Evolutionary conservation across 371 early-diverging fungal species (phyloP).

Genomic region (Mycotypha africana): DNA sequence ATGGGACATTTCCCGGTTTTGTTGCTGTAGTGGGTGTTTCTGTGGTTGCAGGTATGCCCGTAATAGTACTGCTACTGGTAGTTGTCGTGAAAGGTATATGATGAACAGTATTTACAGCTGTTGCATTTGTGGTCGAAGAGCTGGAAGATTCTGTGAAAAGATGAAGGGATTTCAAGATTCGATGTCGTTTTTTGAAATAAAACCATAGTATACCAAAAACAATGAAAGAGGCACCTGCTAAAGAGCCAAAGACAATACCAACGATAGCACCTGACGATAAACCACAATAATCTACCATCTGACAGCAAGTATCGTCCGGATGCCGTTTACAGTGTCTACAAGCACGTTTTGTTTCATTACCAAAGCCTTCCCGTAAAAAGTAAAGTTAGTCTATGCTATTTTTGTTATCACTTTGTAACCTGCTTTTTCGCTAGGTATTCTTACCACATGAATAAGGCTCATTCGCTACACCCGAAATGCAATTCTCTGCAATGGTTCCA

Average conservation of each 20-base stretch:
- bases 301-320: constrained; percentile 21
- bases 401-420: too few species aligned
- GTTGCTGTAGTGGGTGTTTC: too few species aligned
- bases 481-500: constrained; percentile 14
- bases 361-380: too few species aligned
- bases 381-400: too few species aligned
- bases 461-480: constrained; percentile 34
- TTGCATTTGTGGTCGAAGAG: background rate
- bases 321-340: constrained; percentile 21
- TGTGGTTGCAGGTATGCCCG: too few species aligned
- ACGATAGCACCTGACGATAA: constrained; percentile 25
- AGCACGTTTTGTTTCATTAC: constrained; percentile 8
- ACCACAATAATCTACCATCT: constrained; percentile 5
- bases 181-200: background rate
- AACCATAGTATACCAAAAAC: background rate
- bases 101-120: background rate
- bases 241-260: constrained; percentile 22
- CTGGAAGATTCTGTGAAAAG: too few species aligned
- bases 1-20: too few species aligned
- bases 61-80: too few species aligned
- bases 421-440: too few species aligned
- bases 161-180: too few species aligned
- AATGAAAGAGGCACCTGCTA: background rate
- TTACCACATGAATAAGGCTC: constrained; percentile 40
- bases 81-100: too few species aligned